A percentile compares a stretch with the other conserved stretches of the same genome.
phyloP scores from a whole-genome alignment of 2,329 filamentous ascomycete species.

The Aspergillus sp. region DNA sequence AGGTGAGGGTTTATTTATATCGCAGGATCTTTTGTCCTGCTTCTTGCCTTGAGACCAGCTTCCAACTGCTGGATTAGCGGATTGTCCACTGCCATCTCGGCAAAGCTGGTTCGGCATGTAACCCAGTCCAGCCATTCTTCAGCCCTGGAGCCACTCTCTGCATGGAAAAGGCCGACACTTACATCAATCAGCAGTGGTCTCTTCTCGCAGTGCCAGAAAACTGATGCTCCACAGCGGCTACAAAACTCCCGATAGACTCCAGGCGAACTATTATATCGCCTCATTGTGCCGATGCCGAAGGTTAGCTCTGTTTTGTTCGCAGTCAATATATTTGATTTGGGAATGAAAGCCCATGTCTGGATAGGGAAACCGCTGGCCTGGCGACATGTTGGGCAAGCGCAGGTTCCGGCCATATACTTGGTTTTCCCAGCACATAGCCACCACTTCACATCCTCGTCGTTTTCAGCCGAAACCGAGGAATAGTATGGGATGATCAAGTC shows the following conservation, averaged over 20 bases:
- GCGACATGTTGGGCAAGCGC: slow-evolving; percentile 63
- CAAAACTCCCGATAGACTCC: slow-evolving; percentile 63
- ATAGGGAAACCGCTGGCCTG: slow-evolving; percentile 62
- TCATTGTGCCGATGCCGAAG: slow-evolving; percentile 47
- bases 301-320: slow-evolving; percentile 32
- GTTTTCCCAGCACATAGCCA: slow-evolving; percentile 52
- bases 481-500: slow-evolving; percentile 55
- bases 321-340: slow-evolving; percentile 57
- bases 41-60: slow-evolving; percentile 20
- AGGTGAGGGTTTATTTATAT: neutral
- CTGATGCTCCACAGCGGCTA: slow-evolving; percentile 59
- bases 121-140: slow-evolving; percentile 65
- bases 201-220: slow-evolving; percentile 60
- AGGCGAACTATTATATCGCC: slow-evolving; percentile 54
- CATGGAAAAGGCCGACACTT: slow-evolving; percentile 59
- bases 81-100: slow-evolving; percentile 50
- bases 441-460: slow-evolving; percentile 56
- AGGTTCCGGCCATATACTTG: slow-evolving; percentile 61
- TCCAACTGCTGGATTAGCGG: slow-evolving; percentile 29
- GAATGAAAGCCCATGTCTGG: slow-evolving; percentile 66
- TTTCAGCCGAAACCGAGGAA: slow-evolving; percentile 36
- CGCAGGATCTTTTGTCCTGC: neutral
- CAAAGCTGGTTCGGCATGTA: slow-evolving; percentile 58
- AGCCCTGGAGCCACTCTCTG: slow-evolving; percentile 53
- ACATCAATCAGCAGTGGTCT: slow-evolving; percentile 62